These are phyloP conservation scores for Neospora caninum DNA, from an alignment of 169 alveolate species.

Conservation along the genomic window DNA sequence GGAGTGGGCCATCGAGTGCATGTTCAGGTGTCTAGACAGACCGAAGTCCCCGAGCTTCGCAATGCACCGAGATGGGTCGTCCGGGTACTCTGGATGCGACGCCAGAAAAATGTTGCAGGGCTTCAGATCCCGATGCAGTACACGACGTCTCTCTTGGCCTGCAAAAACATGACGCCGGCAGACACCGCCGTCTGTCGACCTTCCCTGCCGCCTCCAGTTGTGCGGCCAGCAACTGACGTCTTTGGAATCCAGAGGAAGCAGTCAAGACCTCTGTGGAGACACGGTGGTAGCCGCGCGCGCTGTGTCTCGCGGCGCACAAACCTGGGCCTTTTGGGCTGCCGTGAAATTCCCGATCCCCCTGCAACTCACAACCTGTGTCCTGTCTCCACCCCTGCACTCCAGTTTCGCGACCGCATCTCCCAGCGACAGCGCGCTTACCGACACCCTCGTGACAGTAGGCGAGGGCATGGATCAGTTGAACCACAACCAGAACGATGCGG, in stretches of 20 bases:
- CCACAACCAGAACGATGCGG: slow-evolving; percentile 76
- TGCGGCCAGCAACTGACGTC: too few relatives aligned
- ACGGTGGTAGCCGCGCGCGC: too few relatives aligned
- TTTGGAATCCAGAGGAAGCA: too few relatives aligned
- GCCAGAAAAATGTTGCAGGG: slow-evolving; percentile 88
- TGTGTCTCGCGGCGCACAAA: too few relatives aligned
- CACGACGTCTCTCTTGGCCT: slow-evolving; percentile 52
- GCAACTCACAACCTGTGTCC: too few relatives aligned
- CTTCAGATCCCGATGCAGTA: slow-evolving; percentile 92
- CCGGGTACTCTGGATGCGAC: slow-evolving; percentile 71
- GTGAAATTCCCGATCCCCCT: too few relatives aligned
- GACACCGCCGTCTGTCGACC: not conserved
- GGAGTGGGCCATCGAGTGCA: slow-evolving; percentile 87
- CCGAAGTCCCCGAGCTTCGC: slow-evolving; percentile 93
- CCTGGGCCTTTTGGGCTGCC: too few relatives aligned
- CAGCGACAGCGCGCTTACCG: slow-evolving; percentile 13
- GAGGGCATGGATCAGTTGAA: slow-evolving; percentile 86
- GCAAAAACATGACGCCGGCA: slow-evolving; percentile 69
- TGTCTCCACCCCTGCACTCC: too few relatives aligned
- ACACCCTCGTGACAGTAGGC: slow-evolving; percentile 84
- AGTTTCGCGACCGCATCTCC: too few relatives aligned
- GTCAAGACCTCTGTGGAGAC: too few relatives aligned
- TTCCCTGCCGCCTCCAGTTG: too few relatives aligned
- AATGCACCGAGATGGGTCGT: slow-evolving; percentile 39
- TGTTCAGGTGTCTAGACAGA: slow-evolving; percentile 87